Evolutionary conservation across 257 asterid species (phyloP), one percentile per base, ranked within the genome.

Genomic region (Penstemon eatonii): DNA sequence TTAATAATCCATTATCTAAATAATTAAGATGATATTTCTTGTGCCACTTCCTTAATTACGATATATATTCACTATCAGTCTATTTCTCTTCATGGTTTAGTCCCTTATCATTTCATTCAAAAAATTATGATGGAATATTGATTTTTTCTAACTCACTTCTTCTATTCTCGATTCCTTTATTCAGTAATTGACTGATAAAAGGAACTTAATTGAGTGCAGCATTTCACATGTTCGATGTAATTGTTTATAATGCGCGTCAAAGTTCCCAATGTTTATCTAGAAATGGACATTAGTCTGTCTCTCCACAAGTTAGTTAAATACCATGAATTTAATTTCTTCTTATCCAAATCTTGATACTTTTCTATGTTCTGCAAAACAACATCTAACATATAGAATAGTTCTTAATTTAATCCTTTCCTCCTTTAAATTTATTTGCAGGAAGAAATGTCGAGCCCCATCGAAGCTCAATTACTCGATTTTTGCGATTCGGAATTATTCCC

Each of bases 381-480:
- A 25, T 25, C 33, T 25, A 25, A 25, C 2, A 25, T 25, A 25
- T 25, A 25, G 33, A 15, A 3, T 41, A 54, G 37, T 56, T 66
- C 53, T 53, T 56, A 50, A 38, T 46, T 50, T 15, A 25, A 25
- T 1, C 2, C 33, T 25, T 25, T 25, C 33, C 2, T 25, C 33
- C 9, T 51, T 38, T 8, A 13, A 19, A 51, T 41, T n/a, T 60
- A 3, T 46, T 69, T 60, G 72, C 83, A 91, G 95, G 95, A 91
- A 19, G 96, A 89, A 70, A 85, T 91, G 46, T 66, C 87, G 56
- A 91, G 88, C 82, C 91, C 93, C 5, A 69, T 89, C 3, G 88
- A 81, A 74, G 93, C 87, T 60, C 93, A 89, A 67, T 69, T 91
- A 2, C 70, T 89, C 8, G 89, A 89, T 10, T 87, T 91, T 49